Evolutionary conservation across 495 filamentous ascomycete species (phyloP).

Genomic region (Mycothermus thermophilus): DNA sequence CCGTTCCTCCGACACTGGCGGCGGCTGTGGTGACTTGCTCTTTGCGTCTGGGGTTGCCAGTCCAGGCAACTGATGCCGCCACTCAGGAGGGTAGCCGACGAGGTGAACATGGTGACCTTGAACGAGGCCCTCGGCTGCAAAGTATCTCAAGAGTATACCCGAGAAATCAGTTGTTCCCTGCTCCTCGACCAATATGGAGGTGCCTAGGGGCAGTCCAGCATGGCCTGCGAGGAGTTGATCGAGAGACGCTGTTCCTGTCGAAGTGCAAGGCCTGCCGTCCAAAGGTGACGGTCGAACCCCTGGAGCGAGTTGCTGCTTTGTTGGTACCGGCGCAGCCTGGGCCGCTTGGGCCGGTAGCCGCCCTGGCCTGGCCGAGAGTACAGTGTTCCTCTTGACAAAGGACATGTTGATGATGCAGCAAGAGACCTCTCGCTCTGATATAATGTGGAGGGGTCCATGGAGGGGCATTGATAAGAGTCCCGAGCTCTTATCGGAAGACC

Average conservation of each 20-base stretch:
- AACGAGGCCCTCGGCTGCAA: constrained; percentile 82
- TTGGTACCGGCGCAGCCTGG: constrained; percentile 17
- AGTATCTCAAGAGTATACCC: constrained; percentile 70
- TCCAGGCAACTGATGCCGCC: constrained; percentile 73
- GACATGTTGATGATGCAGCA: constrained; percentile 52
- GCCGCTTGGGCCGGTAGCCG: constrained; percentile 16
- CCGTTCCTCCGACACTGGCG: constrained; percentile 41
- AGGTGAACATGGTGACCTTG: constrained; percentile 85
- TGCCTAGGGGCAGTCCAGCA: constrained; percentile 74
- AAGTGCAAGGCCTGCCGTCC: constrained; percentile 78
- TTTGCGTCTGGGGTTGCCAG: constrained; percentile 38
- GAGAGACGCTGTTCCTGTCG: constrained; percentile 73
- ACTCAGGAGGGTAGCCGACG: constrained; percentile 61
- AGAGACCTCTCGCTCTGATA: not conserved
- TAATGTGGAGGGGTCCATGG: constrained; percentile 3
- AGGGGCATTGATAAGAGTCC: constrained; percentile 5
- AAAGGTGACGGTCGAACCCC: constrained; percentile 80
- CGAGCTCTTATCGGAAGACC: constrained; percentile 3
- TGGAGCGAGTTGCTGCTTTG: constrained; percentile 32
- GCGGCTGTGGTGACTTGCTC: constrained; percentile 26
- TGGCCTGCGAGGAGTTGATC: constrained; percentile 80
- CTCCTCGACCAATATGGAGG: constrained; percentile 71
- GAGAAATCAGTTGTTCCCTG: constrained; percentile 91
- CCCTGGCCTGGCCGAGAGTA: constrained; percentile 33
- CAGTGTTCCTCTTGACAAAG: constrained; percentile 78